Evolutionary conservation across 352 stramenopile species (phyloP).

Genomic region (Globisporangium paddicum): DNA sequence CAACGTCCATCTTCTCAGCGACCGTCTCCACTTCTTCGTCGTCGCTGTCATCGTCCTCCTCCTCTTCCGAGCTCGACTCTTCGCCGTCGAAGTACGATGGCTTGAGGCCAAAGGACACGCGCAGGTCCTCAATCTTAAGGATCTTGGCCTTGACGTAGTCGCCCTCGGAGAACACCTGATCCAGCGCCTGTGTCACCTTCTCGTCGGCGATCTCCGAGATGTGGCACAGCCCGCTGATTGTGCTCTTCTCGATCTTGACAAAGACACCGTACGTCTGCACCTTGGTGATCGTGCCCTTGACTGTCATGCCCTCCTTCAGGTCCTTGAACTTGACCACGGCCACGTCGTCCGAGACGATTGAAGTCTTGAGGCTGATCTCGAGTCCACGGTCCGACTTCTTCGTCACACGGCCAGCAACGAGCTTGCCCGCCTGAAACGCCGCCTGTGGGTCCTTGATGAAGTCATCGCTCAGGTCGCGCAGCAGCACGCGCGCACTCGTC

Average conservation of each 20-base stretch:
- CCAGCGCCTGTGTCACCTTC: conserved; percentile 90
- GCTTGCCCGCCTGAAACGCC: conserved; percentile 89
- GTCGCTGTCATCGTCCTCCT: conserved; percentile 49
- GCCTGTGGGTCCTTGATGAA: conserved; percentile 91
- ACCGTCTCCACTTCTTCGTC: conserved; percentile 24
- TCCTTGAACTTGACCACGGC: conserved; percentile 86
- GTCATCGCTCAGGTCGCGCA: conserved; percentile 94
- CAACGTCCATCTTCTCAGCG: conserved; percentile 32
- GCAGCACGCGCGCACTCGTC: conserved; percentile 86
- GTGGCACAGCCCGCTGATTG: conserved; percentile 93
- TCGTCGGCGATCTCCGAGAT: conserved; percentile 95
- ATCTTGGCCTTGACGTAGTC: conserved; percentile 98
- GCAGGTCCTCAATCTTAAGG: conserved; percentile 90
- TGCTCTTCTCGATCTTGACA: conserved; percentile 94
- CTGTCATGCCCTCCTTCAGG: conserved; percentile 86
- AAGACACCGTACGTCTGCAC: conserved; percentile 96
- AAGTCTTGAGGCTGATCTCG: conserved; percentile 94
- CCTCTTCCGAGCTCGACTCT: conserved; percentile 84
- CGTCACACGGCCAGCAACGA: conserved; percentile 94
- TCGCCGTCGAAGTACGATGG: conserved; percentile 95
- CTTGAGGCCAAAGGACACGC: conserved; percentile 95
- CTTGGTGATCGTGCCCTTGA: conserved; percentile 95
- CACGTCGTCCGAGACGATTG: conserved; percentile 88
- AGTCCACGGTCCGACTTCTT: conserved; percentile 76
- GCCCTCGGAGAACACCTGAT: conserved; percentile 91